A percentile compares a stretch with the other conserved stretches of the same genome.
phyloP scores from a whole-genome alignment of 345 rosid genomes.

The Noccaea bulbosa region DNA sequence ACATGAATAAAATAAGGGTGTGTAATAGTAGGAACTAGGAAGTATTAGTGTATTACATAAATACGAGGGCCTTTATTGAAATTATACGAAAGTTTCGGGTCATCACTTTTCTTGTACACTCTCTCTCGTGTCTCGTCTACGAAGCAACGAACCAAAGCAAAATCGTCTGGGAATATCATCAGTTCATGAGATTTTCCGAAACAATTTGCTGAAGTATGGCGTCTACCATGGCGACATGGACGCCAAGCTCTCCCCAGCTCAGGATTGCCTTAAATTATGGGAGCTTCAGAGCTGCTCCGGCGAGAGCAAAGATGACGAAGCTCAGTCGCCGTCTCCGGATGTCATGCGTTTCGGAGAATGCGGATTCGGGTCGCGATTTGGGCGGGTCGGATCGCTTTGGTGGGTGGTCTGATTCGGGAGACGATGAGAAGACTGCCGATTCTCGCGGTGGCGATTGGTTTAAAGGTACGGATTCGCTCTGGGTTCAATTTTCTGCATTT shows the following conservation, averaged over 20 bases:
- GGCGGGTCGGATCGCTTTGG: slow-evolving; percentile 52
- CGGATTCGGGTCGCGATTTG: slow-evolving; percentile 19
- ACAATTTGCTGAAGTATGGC: slow-evolving; percentile 42
- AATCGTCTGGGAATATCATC: not conserved
- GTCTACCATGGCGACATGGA: slow-evolving; percentile 52
- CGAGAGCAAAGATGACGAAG: slow-evolving; percentile 44
- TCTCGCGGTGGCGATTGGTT: slow-evolving; percentile 53
- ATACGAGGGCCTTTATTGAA: not conserved
- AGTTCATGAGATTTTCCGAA: slow-evolving; percentile 1
- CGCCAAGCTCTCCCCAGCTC: slow-evolving; percentile 83
- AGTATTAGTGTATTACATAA: not conserved
- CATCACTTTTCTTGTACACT: slow-evolving; percentile 11
- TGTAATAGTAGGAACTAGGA: not conserved
- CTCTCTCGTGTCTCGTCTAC: slow-evolving; percentile 12
- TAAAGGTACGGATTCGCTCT: slow-evolving; percentile 51
- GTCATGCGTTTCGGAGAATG: slow-evolving; percentile 43
- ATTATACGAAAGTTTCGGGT: not conserved
- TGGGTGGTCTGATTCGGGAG: slow-evolving; percentile 72
- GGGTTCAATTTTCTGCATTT: not conserved
- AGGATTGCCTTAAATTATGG: slow-evolving; percentile 56
- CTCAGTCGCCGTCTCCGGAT: slow-evolving; percentile 41
- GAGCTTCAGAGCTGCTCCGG: slow-evolving; percentile 40
- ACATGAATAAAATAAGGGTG: not conserved
- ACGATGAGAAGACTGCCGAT: slow-evolving; percentile 43
- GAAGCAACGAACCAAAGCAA: slow-evolving; percentile 26